Percentiles rank a stretch among this genome's conserved stretches.
These are phyloP conservation scores for Pseudotsuga menziesii DNA, from an alignment of 75 land plant species.

Conservation along the genomic window DNA sequence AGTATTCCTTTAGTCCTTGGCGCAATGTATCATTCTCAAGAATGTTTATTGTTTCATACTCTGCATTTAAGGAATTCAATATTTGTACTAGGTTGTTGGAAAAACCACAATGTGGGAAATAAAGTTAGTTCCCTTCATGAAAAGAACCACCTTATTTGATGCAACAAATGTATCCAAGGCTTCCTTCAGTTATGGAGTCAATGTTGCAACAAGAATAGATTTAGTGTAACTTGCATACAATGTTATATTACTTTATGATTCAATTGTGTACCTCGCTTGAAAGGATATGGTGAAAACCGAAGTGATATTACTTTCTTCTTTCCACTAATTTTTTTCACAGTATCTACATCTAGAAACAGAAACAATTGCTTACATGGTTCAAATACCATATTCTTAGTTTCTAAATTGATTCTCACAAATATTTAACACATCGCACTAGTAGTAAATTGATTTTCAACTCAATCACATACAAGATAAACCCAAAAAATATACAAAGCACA, in stretches of 20 bases:
- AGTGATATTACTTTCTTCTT: not conserved
- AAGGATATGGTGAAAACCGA: not conserved
- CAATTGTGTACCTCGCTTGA: not conserved
- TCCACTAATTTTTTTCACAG: not conserved
- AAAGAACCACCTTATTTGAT: conserved; percentile 83
- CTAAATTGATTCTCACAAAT: not conserved
- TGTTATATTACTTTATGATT: not conserved
- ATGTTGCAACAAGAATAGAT: conserved; percentile 36
- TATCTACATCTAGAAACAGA: not conserved
- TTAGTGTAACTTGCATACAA: not conserved
- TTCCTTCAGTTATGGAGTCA: conserved; percentile 75
- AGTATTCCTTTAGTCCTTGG: conserved; percentile 86
- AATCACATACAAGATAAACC: no score
- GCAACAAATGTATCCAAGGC: conserved; percentile 76
- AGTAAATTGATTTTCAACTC: not conserved
- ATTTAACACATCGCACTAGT: not conserved
- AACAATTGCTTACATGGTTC: not conserved
- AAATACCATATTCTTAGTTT: not conserved
- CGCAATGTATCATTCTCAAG: conserved; percentile 81
- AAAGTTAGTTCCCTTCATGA: conserved; percentile 90
- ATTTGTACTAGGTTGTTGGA: conserved; percentile 94
- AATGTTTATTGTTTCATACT: conserved; percentile 82
- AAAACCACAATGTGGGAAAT: conserved; percentile 96
- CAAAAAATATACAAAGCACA: no score
- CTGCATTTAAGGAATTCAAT: conserved; percentile 63